Evolutionary conservation across 495 filamentous ascomycete genomes (phyloP).

Genomic region (Aspergillus coremiiformis): DNA sequence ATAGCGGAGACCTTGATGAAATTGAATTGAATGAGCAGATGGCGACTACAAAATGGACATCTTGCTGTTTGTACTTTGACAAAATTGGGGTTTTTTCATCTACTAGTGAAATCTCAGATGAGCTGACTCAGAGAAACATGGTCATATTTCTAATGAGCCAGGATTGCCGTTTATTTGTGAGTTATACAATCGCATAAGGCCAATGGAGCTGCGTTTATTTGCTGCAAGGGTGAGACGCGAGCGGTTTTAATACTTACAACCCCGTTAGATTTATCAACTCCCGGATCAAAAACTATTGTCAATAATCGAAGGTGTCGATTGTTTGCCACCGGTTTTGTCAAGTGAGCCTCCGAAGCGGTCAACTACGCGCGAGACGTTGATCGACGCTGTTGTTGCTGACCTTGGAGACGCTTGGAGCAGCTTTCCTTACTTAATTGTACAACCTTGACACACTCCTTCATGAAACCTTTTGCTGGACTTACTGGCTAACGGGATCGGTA

Average conservation of each 20-base stretch:
- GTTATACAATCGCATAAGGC: slow-evolving; percentile 17
- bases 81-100: slow-evolving; percentile 47
- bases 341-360: slow-evolving; percentile 62
- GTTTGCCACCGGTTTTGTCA: slow-evolving; percentile 69
- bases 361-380: slow-evolving; percentile 60
- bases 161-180: slow-evolving; percentile 65
- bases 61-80: slow-evolving; percentile 72
- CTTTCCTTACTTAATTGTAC: slow-evolving; percentile 74
- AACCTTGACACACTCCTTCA: slow-evolving; percentile 10
- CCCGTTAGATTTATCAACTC: slow-evolving; percentile 32
- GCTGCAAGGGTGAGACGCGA: not conserved
- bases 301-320: slow-evolving; percentile 57
- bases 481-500: slow-evolving; percentile 5
- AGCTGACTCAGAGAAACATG: slow-evolving; percentile 40
- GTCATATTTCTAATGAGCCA: slow-evolving; percentile 66
- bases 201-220: not conserved
- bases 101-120: slow-evolving; percentile 32
- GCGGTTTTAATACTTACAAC: slow-evolving; percentile 6
- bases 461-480: slow-evolving; percentile 1
- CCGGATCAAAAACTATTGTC: slow-evolving; percentile 31
- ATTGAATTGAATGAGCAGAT: slow-evolving; percentile 52
- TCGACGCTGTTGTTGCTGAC: slow-evolving; percentile 74
- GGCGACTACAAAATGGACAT: slow-evolving; percentile 61
- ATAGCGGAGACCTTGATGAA: slow-evolving; percentile 79
- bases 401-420: slow-evolving; percentile 65